A percentile compares a stretch with the other conserved stretches of the same genome.
Evolutionary conservation across 163 green algal genomes (phyloP).

Genomic region (Scenedesmus sp.): DNA sequence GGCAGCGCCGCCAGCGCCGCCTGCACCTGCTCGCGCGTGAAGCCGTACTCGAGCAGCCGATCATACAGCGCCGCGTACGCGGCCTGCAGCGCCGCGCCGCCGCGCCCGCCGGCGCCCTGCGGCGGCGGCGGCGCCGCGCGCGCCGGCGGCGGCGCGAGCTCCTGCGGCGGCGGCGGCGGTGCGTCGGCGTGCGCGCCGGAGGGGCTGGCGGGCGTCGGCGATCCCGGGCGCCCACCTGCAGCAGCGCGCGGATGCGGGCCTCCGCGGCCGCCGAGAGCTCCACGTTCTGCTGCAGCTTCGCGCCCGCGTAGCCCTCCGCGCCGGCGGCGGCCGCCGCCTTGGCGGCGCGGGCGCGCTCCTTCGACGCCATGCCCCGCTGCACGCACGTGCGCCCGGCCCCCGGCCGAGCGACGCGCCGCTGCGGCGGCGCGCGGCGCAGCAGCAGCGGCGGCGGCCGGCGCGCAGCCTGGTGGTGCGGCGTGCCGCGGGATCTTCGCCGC

Average conservation of each 20-base stretch:
- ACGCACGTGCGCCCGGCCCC: too few species aligned
- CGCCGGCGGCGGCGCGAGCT: not conserved
- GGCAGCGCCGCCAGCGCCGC: slow-evolving; percentile 28
- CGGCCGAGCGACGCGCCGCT: too few species aligned
- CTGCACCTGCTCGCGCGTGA: slow-evolving; percentile 18
- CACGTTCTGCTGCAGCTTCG: slow-evolving; percentile 30
- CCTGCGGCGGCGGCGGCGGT: not conserved
- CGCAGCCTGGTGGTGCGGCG: too few species aligned
- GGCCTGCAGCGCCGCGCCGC: slow-evolving; percentile 38
- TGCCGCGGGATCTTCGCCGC: too few species aligned
- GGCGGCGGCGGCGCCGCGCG: too few species aligned
- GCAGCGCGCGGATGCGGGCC: slow-evolving; percentile 13
- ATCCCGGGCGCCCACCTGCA: slow-evolving; percentile 23
- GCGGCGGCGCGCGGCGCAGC: too few species aligned
- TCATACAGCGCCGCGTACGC: slow-evolving; percentile 29
- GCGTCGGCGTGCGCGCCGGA: not conserved
- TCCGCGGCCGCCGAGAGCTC: slow-evolving; percentile 27
- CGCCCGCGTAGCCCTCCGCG: not conserved
- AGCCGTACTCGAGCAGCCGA: slow-evolving; percentile 39
- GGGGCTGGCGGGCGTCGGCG: not conserved
- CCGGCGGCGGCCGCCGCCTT: slow-evolving; percentile 21
- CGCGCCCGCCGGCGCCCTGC: too few species aligned
- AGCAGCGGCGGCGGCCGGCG: too few species aligned
- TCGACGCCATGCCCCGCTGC: too few species aligned
- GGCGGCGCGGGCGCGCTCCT: too few species aligned